Conservation (phyloP, 1,284 basidiomycete genomes). For the Cutaneotrichosporon cutaneum region DNA sequence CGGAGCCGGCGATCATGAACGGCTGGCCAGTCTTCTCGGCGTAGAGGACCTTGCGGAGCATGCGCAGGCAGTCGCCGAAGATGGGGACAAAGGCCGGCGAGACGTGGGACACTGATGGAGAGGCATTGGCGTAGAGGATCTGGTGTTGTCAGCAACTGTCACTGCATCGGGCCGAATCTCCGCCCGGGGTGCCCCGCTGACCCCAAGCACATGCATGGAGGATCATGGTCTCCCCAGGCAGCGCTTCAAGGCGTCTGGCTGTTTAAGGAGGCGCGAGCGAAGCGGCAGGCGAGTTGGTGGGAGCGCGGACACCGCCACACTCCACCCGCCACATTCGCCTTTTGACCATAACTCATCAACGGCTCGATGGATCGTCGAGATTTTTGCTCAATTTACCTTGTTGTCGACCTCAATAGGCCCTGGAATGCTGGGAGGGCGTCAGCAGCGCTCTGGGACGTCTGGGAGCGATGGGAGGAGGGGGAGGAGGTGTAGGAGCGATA, state of each 20-base stretch:
- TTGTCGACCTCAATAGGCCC: slow-evolving; percentile 51
- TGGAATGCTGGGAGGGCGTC: slow-evolving; percentile 41
- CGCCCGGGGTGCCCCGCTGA: too few species aligned
- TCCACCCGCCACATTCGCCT: not conserved
- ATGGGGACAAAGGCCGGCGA: slow-evolving; percentile 85
- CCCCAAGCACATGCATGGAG: too few species aligned
- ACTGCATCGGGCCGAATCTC: not conserved
- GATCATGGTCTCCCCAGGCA: too few species aligned
- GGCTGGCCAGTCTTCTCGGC: slow-evolving; percentile 68
- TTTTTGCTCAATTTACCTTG: not conserved
- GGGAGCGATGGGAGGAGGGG: not conserved
- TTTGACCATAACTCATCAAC: not conserved
- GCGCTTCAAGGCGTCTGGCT: too few species aligned
- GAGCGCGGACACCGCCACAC: not conserved
- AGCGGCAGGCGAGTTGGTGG: too few species aligned
- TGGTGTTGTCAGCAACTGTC: slow-evolving; percentile 28
- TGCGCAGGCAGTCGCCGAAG: slow-evolving; percentile 85
- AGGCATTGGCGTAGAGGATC: slow-evolving; percentile 55
- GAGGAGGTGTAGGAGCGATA: not conserved
- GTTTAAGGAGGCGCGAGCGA: too few species aligned
- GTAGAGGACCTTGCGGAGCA: slow-evolving; percentile 77
- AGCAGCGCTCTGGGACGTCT: not conserved
- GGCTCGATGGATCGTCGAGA: not conserved
- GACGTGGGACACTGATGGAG: slow-evolving; percentile 80
- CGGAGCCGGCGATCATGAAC: slow-evolving; percentile 86